Evolutionary conservation across 768 basidiomycete genomes (phyloP), one percentile per base, ranked within the genome.

Genomic region (Rhodotorula babjevae): DNA sequence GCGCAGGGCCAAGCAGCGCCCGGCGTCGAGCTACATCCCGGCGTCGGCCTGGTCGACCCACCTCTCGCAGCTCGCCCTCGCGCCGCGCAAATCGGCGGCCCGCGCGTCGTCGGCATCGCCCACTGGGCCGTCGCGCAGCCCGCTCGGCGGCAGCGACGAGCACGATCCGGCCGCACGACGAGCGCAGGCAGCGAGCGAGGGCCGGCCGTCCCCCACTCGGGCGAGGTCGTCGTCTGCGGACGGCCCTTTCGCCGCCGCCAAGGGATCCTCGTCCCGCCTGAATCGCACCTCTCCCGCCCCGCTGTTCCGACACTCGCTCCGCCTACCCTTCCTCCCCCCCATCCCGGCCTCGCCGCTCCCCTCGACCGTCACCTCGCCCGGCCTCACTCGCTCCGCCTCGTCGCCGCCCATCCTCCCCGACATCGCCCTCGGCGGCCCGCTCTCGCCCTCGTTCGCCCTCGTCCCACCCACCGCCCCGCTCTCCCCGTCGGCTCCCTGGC

Each of bases 341-440:
- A 72, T 72, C 5, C 71, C 71, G 16, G 71, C 66, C 0, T 72
- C 71, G 1, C 71, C 71, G 7, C 58, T 72, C 14, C 74, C 74
- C 23, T 66, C 63, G 14, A 18, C 44, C 42, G 50, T 65, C 44
- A 47, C 65, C 42, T 61, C 69, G 23, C 59, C 58, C 15, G 59
- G 63, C 44, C 53, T 70, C 49, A 67, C 66, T 19, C 63, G 61
- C 25, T 67, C 69, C 23, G 21, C 63, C 12, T 67, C 74, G 21
- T 75, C 74, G 4, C 70, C 74, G 25, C 67, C 74, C 15, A 18
- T 75, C 60, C 59, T 67, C 2, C 65, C 70, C 23, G 27, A 62
- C 16, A 49, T 72, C 29, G 29, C 31, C 1, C 50, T 59, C 27
- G 61, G 53, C 57, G 65, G 67, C 2, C 50, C 74, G 1, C 40